Evolutionary conservation across 2,329 filamentous ascomycete species (phyloP), one percentile per base, ranked within the genome.

Genomic region (Phyllosticta ampelicida): DNA sequence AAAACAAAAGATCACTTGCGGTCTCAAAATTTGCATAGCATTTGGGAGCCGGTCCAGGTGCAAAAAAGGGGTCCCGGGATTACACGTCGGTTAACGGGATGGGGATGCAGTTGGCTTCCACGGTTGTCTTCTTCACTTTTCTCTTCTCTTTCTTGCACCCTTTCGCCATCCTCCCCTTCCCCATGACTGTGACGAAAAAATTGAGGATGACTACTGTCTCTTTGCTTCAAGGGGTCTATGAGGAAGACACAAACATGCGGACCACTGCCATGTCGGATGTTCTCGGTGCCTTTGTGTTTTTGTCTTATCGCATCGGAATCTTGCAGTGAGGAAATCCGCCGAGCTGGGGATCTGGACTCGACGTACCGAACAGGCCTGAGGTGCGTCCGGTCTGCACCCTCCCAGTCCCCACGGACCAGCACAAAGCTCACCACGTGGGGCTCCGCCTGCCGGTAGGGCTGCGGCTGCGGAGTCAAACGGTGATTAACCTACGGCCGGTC

Each of bases 11-110:
- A 54, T 48, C 51, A 58, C 30, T 54, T 51, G 51, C 36, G 48
- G 52, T 58, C 51, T 58, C 52, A 36, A 50, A 53, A 44, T 28
- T 58, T 58, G 56, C 56, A 58, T 58, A 58, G 56, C 56, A 58
- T 58, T 44, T 58, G 56, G 56, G 50, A 36, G 51, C 52, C 50
- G 56, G 56, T 50, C 51, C 49, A 58, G 55, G 55, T 58, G 55
- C 51, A 49, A 54, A 58, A 58, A 54, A 13, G 49, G 49, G 49
- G 9, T 26, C 49, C 13, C 9, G 19, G 49, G 19, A 16, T 58
- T 54, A 28, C 44, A 51, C 50, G 13, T 58, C 50, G 55, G 55
- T 36, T 51, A 53, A 30, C 26, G 55, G 51, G 21, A 20, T 36
- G 29, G 55, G 55, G 16, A 29, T 16, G 54, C 48, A 20, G 49